phyloP scores from a whole-genome alignment of 768 basidiomycete genomes.

The Lepiota venenata region DNA sequence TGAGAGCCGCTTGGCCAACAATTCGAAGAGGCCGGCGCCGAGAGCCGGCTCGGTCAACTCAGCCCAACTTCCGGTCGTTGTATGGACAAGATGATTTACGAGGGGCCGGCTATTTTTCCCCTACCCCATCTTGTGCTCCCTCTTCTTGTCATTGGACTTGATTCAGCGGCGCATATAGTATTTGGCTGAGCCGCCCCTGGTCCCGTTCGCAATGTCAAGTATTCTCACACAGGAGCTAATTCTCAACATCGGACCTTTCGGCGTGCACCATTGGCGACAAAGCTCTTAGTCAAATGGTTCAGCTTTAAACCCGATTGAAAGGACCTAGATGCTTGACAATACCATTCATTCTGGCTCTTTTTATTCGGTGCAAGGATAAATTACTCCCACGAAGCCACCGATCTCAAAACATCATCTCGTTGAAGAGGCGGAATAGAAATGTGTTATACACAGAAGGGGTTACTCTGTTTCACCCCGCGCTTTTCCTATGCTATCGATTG shows the following conservation, averaged over 20 bases:
- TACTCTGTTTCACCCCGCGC: neutral
- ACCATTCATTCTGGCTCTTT: neutral
- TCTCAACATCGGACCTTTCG: too few relatives aligned
- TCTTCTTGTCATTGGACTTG: too few relatives aligned
- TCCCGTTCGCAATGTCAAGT: too few relatives aligned
- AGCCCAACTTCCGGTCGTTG: too few relatives aligned
- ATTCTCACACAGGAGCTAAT: too few relatives aligned
- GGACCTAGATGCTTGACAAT: neutral
- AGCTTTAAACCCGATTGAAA: neutral
- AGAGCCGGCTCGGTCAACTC: too few relatives aligned
- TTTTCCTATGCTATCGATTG: neutral
- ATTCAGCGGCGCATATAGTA: too few relatives aligned
- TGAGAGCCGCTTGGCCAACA: too few relatives aligned
- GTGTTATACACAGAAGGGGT: neutral
- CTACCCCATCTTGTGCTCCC: neutral
- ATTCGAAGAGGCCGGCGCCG: too few relatives aligned
- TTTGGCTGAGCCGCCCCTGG: too few relatives aligned
- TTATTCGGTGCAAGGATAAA: neutral
- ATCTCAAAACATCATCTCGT: neutral
- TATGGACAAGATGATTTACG: too few relatives aligned
- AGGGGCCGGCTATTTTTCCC: neutral
- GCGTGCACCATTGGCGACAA: too few relatives aligned
- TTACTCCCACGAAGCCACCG: neutral
- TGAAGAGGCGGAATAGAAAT: neutral
- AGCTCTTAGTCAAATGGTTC: neutral